Conservation (phyloP, 1,284 basidiomycete genomes). For the Leccinum subspadiceum region DNA sequence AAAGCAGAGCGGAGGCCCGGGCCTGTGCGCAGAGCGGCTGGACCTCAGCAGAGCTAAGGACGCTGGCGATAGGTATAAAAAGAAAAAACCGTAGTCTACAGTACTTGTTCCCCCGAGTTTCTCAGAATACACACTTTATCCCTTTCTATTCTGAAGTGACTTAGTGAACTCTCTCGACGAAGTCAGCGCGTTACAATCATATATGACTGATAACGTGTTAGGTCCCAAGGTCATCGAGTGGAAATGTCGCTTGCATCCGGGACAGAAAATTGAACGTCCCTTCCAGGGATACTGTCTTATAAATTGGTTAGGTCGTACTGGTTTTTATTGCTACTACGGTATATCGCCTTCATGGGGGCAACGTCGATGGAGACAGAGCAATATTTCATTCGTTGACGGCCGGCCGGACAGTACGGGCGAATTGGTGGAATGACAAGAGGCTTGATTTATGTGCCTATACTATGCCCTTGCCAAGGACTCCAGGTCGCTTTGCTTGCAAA, state of each 20-base stretch:
- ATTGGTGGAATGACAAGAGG: neutral
- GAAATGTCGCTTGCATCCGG: conserved; percentile 32
- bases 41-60: too few relatives aligned
- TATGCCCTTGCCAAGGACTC: neutral
- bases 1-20: too few relatives aligned
- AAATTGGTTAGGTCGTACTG: neutral
- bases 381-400: neutral
- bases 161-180: too few relatives aligned
- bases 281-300: too few relatives aligned
- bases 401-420: neutral
- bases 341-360: neutral
- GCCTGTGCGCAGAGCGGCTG: too few relatives aligned
- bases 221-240: conserved; percentile 53
- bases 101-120: too few relatives aligned
- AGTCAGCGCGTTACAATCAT: too few relatives aligned
- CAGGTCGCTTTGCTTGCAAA: neutral
- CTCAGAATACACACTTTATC: too few relatives aligned
- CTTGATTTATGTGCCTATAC: neutral
- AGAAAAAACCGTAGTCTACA: too few relatives aligned
- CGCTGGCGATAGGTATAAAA: too few relatives aligned
- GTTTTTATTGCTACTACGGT: neutral
- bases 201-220: conserved; percentile 5
- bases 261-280: neutral
- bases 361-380: neutral
- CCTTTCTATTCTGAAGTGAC: too few relatives aligned